Evolutionary conservation across 805 yeast species (phyloP), one percentile per base, ranked within the genome.

Genomic region (Teunomyces atbi): DNA sequence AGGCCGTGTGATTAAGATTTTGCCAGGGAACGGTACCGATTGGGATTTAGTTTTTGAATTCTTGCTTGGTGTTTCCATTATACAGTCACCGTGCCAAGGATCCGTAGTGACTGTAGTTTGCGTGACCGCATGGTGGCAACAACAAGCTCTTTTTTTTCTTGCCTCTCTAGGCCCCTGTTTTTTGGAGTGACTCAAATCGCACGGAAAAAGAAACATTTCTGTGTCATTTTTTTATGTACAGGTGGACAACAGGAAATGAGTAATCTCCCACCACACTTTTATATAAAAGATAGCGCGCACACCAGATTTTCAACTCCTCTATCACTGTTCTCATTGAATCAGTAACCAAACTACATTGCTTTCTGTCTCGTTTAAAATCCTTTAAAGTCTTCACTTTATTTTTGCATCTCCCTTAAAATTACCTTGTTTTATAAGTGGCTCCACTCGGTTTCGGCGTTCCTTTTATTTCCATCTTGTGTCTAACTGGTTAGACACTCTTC

Each of bases 231-330:
- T 19, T 21, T 29, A 18, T 27, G 36, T 28, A 33, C 30, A 40
- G 39, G 39, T 26, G 39, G 39, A 30, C 39, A 13, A 20, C 28
- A n/a, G 15, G 26, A 23, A 19, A 36, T 36, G 39, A 36, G 39
- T 36, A 36, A 36, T 36, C 21, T 21, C 37, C 13, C 28, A 36
- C 39, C 39, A 36, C 39, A 36, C 12, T 36, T 36, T 19, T 36
- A 19, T 34, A 36, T 36, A 36, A 36, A 33, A 12, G 39, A 36
- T 36, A 20, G 26, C 39, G 39, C 39, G 39, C 23, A 20, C 18
- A 13, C 16, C 23, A 4, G 10, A 20, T n/a, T 20, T 36, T 13
- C 12, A 6, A n/a, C 27, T 13, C 13, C 28, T 16, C 15, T 12
- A 36, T 19, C 15, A 36, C 39, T 21, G 39, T 36, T 36, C 28